Base-by-base conservation (phyloP, 495 filamentous ascomycete species). In the Acidomyces sp. region DNA sequence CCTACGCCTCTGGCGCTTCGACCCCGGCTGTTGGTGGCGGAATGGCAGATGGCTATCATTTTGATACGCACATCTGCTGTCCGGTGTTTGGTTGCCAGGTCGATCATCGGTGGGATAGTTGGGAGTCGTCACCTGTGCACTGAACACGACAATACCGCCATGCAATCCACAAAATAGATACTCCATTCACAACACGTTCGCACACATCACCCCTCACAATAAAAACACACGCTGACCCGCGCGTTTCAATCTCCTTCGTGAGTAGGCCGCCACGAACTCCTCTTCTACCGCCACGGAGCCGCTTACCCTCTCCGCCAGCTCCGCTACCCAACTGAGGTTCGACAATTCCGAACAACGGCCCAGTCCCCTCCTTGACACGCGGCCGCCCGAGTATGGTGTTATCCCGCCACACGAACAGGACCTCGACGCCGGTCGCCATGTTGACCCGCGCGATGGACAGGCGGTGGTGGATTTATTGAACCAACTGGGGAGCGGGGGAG, bases 281-380 rank as follows among this genome's bases (percentile, higher is more conserved):
- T 29, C 26, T 13, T 30, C 37, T 20, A 40, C 22, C 4, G 31
- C 39, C 13, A 23, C 39, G 15, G 19, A 41, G n/a, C n/a, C n/a
- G n/a, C n/a, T n/a, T n/a, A n/a, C n/a, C n/a, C n/a, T n/a, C 27
- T 4, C 36, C 12, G 11, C 26, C 34, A 42, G 28, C 29, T 2
- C 12, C 3, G 23, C 15, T 10, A 35, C 10, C 4, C 37, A 13
- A 11, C 33, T 35, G 6, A 24, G 13, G 26, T 51, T 51, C 39
- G 43, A 51, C 34, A 51, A 51, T 34, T 28, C 17, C 37, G 48
- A 51, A 28, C 48, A 51, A 25, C 26, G 33, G 21, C 47, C 47
- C 11, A 34, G 27, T 29, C 42, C 34, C 26, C 9, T 18, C 12
- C 9, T 44, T 31, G 41, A 50, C 34, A 34, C 30, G 36, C 35